Conservation (phyloP, 805 yeast genomes). For the Wickerhamia fluorescens region DNA sequence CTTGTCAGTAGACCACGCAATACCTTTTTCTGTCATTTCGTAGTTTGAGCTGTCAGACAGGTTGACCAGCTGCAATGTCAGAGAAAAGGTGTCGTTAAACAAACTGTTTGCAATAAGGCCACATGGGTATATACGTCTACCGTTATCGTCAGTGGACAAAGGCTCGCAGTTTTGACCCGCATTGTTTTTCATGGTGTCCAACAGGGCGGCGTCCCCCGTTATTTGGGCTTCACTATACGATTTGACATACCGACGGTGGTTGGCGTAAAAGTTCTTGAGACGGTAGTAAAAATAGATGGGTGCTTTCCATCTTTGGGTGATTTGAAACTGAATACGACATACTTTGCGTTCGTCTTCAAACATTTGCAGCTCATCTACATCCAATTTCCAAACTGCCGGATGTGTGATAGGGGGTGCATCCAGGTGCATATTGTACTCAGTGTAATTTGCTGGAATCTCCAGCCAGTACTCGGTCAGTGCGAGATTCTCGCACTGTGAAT, state of each 20-base stretch:
- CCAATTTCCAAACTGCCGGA: conserved; percentile 31
- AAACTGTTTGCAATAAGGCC: conserved; percentile 77
- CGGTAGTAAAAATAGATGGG: conserved; percentile 39
- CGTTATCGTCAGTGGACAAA: conserved; percentile 28
- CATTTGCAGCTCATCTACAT: conserved; percentile 34
- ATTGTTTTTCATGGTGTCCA: conserved; percentile 27
- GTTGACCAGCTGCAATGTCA: conserved; percentile 29
- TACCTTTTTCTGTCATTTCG: conserved; percentile 30
- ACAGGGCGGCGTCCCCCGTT: conserved; percentile 32
- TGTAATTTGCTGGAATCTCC: conserved; percentile 31
- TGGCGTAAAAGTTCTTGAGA: conserved; percentile 34
- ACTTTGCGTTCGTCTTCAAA: conserved; percentile 46
- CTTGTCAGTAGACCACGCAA: conserved; percentile 34
- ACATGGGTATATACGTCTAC: conserved; percentile 66
- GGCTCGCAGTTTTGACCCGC: conserved; percentile 42
- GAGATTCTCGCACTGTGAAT: conserved; percentile 31
- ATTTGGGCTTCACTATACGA: conserved; percentile 39
- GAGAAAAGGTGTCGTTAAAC: conserved; percentile 62
- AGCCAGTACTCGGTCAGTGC: conserved; percentile 29
- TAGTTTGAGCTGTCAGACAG: conserved; percentile 17
- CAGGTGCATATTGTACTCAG: conserved; percentile 28
- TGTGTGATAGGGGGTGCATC: conserved; percentile 6
- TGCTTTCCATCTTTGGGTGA: conserved; percentile 25
- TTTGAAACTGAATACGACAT: conserved; percentile 33
- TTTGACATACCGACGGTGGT: conserved; percentile 38